Evolutionary conservation across 2,329 filamentous ascomycete species (phyloP).

Genomic region (Thielaviopsis populi): DNA sequence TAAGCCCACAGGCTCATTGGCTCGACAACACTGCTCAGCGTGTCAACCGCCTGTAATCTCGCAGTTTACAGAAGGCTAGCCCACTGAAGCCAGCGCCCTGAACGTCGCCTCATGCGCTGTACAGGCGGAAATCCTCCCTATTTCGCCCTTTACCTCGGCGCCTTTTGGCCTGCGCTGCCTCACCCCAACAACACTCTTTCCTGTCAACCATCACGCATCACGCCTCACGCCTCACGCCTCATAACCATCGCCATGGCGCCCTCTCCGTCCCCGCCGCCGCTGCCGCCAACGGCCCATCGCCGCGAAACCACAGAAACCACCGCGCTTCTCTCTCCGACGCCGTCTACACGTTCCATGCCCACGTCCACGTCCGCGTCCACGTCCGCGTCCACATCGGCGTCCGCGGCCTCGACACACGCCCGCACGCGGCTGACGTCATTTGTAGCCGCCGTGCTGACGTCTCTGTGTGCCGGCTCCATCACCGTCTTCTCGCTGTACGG

Average conservation of each 20-base stretch:
- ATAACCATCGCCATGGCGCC: neutral
- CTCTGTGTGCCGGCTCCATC: constrained; percentile 77
- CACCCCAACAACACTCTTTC: neutral
- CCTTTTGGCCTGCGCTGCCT: neutral
- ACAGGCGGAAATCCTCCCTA: neutral
- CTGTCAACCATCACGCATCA: neutral
- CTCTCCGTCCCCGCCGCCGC: neutral
- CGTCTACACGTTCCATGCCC: neutral
- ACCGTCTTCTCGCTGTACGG: constrained; percentile 91
- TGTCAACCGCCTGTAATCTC: neutral
- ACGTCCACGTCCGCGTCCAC: constrained; percentile 5
- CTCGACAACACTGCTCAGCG: neutral
- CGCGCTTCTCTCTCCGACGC: neutral
- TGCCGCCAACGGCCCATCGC: neutral
- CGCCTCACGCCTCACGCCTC: neutral
- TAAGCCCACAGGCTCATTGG: too few relatives aligned
- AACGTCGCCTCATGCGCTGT: neutral
- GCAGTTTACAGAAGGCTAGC: neutral
- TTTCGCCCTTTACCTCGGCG: neutral
- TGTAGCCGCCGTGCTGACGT: constrained; percentile 37
- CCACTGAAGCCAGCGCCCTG: neutral
- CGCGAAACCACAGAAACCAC: too few relatives aligned
- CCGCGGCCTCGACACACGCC: neutral
- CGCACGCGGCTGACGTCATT: constrained; percentile 29
- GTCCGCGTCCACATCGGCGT: too few relatives aligned